Base-by-base conservation (phyloP, 768 basidiomycete species). In the Trametes coccinea region DNA sequence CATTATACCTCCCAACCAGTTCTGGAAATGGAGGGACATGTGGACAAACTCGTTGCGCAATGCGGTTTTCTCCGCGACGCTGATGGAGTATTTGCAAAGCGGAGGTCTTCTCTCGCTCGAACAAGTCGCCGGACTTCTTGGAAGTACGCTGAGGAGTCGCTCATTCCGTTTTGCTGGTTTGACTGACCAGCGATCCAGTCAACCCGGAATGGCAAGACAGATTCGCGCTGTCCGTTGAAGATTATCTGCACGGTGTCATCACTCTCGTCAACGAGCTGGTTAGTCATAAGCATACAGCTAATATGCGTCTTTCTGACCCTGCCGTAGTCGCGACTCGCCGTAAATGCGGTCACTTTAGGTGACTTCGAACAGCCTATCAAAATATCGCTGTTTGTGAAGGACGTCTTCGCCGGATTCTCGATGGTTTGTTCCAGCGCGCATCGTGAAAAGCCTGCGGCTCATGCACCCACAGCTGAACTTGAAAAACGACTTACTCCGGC, bases 21-120 rank as follows among this genome's bases (percentile, higher is more conserved):
- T 90, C 62, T 93, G 91, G 91, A 79, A 84, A 58, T 93, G 88
- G 88, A 91, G 89, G 71, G 89, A 92, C 29, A 84, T 89, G 84
- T 92, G 90, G 90, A 80, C 82, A 0, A 84, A 83, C 67, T 86
- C 88, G 3, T 71, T 92, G 40, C 80, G 90, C 58, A 81, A 80
- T 16, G 83, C 84, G 10, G 79, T 92, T 0, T 93, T 88, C 67
- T 80, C 83, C 43, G 84, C 84, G 0, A 82, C 86, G 16, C 72
- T 93, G 37, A 77, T 86, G 11, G 82, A 88, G 68, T 93, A 87
- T 68, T 78, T 93, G 6, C 76, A 80, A 4, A 78, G 68, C 39
- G 80, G 88, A 29, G 79, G 75, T 40, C 80, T 93, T 30, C 76
- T 90, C 43, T 80, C 89, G 2, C 69, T 92, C 14, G 66, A 79